phyloP scores from a whole-genome alignment of 2,329 filamentous ascomycete species.

The Trichophyton schoenleinii region DNA sequence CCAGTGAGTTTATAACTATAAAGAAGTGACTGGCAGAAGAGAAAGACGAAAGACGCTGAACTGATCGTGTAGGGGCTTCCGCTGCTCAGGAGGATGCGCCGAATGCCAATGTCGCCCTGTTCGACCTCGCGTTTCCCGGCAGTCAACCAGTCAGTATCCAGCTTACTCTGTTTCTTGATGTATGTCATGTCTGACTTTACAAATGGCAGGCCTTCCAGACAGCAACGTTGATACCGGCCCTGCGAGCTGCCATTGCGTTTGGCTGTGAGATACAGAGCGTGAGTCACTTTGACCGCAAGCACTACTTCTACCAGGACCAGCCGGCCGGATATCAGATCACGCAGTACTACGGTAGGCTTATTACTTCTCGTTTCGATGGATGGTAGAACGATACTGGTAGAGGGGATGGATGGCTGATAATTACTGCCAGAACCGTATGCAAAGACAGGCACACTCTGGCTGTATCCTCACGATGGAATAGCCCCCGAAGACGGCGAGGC shows the following conservation, averaged over 20 bases:
- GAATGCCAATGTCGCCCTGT: slow-evolving; percentile 77
- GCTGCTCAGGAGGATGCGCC: slow-evolving; percentile 55
- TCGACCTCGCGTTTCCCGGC: slow-evolving; percentile 81
- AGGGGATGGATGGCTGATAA: not conserved
- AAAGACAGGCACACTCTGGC: slow-evolving; percentile 56
- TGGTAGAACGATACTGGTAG: not conserved
- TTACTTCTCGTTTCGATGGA: slow-evolving; percentile 17
- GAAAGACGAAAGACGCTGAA: not conserved
- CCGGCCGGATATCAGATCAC: slow-evolving; percentile 95
- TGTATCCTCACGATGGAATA: slow-evolving; percentile 67
- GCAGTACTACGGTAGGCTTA: slow-evolving; percentile 60
- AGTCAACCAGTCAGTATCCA: slow-evolving; percentile 53
- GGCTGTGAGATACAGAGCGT: slow-evolving; percentile 62
- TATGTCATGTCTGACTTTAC: not conserved
- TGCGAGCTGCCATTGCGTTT: slow-evolving; percentile 76
- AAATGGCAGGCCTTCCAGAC: slow-evolving; percentile 53
- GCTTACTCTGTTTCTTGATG: not conserved
- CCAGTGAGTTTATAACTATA: slow-evolving; percentile 33
- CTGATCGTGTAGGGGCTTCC: slow-evolving; percentile 34
- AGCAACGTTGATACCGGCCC: slow-evolving; percentile 72
- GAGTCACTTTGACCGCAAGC: slow-evolving; percentile 88
- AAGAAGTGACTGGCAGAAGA: not conserved
- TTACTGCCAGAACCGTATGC: slow-evolving; percentile 44
- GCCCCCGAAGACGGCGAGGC: slow-evolving; percentile 56
- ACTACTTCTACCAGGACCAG: slow-evolving; percentile 99